Conservation (phyloP, 495 filamentous ascomycete genomes). For the Penicillium diatomitis region DNA sequence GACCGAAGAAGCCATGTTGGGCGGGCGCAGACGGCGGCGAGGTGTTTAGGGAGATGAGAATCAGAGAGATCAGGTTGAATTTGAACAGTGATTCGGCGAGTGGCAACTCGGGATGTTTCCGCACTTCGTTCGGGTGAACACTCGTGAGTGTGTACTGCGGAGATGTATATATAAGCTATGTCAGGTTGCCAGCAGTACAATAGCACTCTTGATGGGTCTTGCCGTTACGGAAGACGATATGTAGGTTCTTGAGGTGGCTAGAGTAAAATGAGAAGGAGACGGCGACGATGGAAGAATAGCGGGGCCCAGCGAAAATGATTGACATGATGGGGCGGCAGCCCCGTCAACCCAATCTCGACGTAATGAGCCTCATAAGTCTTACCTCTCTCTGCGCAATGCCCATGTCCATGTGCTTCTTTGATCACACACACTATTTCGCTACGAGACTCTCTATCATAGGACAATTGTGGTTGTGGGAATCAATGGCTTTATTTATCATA, state of each 20-base stretch:
- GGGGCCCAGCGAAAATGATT: too few species aligned
- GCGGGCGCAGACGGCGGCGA: too few species aligned
- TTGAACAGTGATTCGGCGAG: constrained; percentile 1
- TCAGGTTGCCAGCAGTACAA: too few species aligned
- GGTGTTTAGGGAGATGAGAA: too few species aligned
- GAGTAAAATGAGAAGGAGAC: background rate
- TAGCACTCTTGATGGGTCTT: too few species aligned
- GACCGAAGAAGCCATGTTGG: constrained; percentile 34
- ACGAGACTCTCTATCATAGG: too few species aligned
- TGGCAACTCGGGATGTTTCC: constrained; percentile 2
- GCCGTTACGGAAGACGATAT: too few species aligned
- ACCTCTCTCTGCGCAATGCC: too few species aligned
- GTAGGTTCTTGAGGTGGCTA: background rate
- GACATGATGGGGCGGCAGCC: background rate
- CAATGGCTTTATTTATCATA: too few species aligned
- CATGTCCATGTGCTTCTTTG: too few species aligned
- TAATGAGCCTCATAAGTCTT: background rate
- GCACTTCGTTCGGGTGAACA: background rate
- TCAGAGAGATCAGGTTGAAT: background rate
- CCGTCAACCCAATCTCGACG: constrained; percentile 7
- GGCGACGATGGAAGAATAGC: background rate
- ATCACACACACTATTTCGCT: too few species aligned
- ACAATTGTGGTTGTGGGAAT: too few species aligned
- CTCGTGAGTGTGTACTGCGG: background rate
- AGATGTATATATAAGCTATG: background rate